Base-by-base conservation (phyloP, 2,329 filamentous ascomycete genomes). In the Colletotrichum neosansevieriae region DNA sequence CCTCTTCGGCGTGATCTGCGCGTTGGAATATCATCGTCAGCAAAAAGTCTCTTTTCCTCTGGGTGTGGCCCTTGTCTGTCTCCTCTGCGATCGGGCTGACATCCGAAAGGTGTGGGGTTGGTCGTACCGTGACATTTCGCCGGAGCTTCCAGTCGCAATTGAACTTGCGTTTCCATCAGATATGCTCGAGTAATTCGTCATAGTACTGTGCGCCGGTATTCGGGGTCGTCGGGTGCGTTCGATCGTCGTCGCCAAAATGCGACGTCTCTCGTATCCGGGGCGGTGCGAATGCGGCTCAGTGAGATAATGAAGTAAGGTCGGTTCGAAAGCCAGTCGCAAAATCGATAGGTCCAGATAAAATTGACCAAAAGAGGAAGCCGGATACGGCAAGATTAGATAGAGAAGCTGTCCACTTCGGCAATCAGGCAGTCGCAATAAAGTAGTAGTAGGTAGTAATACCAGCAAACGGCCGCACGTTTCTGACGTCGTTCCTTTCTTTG, bases 1-100 rank as follows among this genome's bases (percentile, higher is more conserved):
- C 86, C 88, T 76, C 89, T 84, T 73, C 85, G 82, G 77, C 89
- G 87, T 76, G 80, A 79, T 79, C 86, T 87, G 69, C n/a, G 53
- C 24, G 42, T 44, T 21, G 40, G 42, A 32, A 21, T 2, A 57
- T 60, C 38, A 73, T 56, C 56, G 61, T 53, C 24, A 44, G 57
- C 56, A 45, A 49, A 45, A 49, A 36, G 56, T 63, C 19, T 50
- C 10, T 36, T 21, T 50, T 4, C 21, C 32, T 11, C 47, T 29
- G 4, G 29, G 32, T 4, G 40, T 54, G 12, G 40, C 24, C 42
- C 24, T 29, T 34, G 47, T 24, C 47, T 13, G 38, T 24, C n/a
- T 13, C 1, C 36, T 19, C 34, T 19, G 6, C 19, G 40, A 24
- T 42, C 17, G 45, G 36, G 19, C 49, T 51, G 29, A 51, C 49